Conservation (phyloP, 2,329 filamentous ascomycete species). For the Cladosporium austrohemisphaericum region DNA sequence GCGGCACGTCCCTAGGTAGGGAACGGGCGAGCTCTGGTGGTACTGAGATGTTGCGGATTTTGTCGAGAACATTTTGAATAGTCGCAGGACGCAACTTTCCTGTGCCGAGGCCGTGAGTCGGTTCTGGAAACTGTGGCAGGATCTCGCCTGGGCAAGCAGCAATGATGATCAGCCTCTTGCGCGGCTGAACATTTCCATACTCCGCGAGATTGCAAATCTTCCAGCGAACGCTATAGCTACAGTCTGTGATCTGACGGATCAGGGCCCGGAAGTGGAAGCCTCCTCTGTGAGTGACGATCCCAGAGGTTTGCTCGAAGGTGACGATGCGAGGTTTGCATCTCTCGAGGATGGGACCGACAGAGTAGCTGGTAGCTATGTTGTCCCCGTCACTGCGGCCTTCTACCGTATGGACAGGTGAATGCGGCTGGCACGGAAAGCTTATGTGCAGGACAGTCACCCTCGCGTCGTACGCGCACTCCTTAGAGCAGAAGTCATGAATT, state of each 20-base stretch:
- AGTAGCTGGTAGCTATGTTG: slow-evolving; percentile 59
- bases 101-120: slow-evolving; percentile 23
- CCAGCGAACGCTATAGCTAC: slow-evolving; percentile 70
- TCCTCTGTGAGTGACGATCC: slow-evolving; percentile 53
- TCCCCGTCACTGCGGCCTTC: slow-evolving; percentile 57
- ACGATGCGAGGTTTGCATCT: slow-evolving; percentile 62
- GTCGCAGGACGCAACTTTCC: slow-evolving; percentile 38
- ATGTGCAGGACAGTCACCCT: slow-evolving; percentile 67
- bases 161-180: slow-evolving; percentile 50
- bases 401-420: slow-evolving; percentile 66
- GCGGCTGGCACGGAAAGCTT: slow-evolving; percentile 74
- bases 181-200: slow-evolving; percentile 49
- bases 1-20: slow-evolving; percentile 10
- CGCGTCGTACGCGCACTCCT: slow-evolving; percentile 19
- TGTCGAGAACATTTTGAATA: slow-evolving; percentile 40
- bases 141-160: slow-evolving; percentile 63
- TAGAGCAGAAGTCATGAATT: slow-evolving; percentile 46
- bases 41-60: neutral
- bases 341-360: slow-evolving; percentile 51
- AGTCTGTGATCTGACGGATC: slow-evolving; percentile 60
- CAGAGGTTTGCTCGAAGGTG: slow-evolving; percentile 76
- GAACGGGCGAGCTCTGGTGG: slow-evolving; percentile 17
- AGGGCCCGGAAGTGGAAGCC: slow-evolving; percentile 56
- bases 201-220: slow-evolving; percentile 51
- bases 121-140: slow-evolving; percentile 61